Percentiles rank a stretch among this genome's conserved stretches.
phyloP scores from a whole-genome alignment of 495 filamentous ascomycete genomes.

The Clavariopsis aquatica region DNA sequence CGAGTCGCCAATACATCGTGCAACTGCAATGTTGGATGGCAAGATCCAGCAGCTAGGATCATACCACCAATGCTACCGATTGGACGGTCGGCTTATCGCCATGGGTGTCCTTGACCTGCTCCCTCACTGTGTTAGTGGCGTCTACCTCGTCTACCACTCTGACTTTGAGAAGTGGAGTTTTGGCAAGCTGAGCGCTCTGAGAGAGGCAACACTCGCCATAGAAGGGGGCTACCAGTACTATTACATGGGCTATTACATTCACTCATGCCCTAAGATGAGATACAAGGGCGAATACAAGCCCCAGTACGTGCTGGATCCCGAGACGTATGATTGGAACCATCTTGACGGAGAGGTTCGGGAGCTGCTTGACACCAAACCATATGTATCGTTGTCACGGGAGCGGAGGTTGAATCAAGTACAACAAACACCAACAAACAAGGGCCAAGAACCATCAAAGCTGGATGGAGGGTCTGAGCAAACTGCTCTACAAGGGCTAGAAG shows the following conservation, averaged over 20 bases:
- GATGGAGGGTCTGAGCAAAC: constrained; percentile 42
- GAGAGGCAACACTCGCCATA: constrained; percentile 76
- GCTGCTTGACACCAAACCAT: constrained; percentile 65
- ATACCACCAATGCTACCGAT: constrained; percentile 93
- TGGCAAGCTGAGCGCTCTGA: constrained; percentile 84
- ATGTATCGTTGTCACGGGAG: constrained; percentile 66
- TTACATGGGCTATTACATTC: constrained; percentile 79
- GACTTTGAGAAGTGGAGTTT: constrained; percentile 77
- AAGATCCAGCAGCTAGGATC: constrained; percentile 68
- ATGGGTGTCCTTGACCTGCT: constrained; percentile 87
- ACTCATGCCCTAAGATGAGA: constrained; percentile 72
- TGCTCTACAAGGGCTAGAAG: background rate
- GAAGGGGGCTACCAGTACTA: constrained; percentile 75
- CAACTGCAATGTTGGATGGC: constrained; percentile 50
- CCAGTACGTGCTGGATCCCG: constrained; percentile 79
- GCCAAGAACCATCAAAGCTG: constrained; percentile 41
- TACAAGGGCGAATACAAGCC: constrained; percentile 90
- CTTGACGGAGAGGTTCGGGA: constrained; percentile 66
- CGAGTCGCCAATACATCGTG: constrained; percentile 67
- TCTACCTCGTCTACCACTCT: constrained; percentile 90
- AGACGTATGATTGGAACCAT: constrained; percentile 71
- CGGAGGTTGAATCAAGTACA: constrained; percentile 26
- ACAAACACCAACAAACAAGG: constrained; percentile 13
- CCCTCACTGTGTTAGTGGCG: constrained; percentile 83
- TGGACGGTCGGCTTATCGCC: constrained; percentile 86